Evolutionary conservation across 1,284 basidiomycete genomes (phyloP), one percentile per base, ranked within the genome.

Genomic region (Rhodotorula sp.): DNA sequence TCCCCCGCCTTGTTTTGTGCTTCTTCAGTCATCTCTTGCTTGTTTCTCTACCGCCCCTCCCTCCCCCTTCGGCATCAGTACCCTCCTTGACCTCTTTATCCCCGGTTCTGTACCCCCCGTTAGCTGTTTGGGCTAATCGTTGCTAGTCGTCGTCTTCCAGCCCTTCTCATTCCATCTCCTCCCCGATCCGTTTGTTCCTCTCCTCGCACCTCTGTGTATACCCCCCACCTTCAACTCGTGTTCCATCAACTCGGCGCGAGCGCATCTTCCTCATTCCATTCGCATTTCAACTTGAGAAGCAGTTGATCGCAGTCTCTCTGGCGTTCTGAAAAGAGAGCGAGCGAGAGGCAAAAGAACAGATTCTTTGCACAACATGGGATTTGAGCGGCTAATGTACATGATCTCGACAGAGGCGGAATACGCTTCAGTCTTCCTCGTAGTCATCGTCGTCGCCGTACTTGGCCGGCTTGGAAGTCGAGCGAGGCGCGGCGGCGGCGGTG

Each of bases 391-490:
- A 26, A 49, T 20, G 46, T 8, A 61, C 46, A 48, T 29, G 7
- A 16, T 26, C 31, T 26, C 31, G 31, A 51, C 16, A 18, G 12
- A n/a, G 49, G 18, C 21, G 31, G n/a, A 26, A 14, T 23, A 34
- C 51, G 16, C 49, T 43, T 62, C 52, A 64, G 10, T 51, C 62
- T 10, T 56, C 62, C 18, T 64, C 54, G 43, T 64, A 47, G 20
- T 64, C 54, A 18, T 64, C 63, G 23, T 57, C 54, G 21, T 64
- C 63, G 15, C 21, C 43, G 8, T 46, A 47, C 20, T 20, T 29
- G 14, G 43, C 48, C 39, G 43, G 20, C 52, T 46, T 56, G 20
- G 15, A 16, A 8, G 14, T 29, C 2, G 54, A 29, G 14, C 26
- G 54, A 29, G 49, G 20, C 49, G 49, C 49, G 7, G 23, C 49